Percentiles rank a stretch among this genome's conserved stretches.
Conservation (phyloP, 108 stramenopile genomes). For the Cyclotella cryptica region DNA sequence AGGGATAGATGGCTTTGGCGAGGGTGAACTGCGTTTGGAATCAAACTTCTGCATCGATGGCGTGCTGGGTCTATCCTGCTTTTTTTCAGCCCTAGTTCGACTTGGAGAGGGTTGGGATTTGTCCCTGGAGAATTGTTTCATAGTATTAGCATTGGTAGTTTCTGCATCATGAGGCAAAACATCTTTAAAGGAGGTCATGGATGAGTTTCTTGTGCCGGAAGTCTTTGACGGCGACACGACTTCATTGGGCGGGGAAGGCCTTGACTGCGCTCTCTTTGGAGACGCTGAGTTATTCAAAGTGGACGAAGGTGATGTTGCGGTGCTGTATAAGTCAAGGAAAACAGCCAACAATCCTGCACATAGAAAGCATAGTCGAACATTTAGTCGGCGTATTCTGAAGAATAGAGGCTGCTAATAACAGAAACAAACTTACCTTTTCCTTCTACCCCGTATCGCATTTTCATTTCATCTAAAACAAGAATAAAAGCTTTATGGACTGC, state of each 20-base stretch:
- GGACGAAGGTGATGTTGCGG: conserved; percentile 23
- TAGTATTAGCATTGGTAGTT: conserved; percentile 18
- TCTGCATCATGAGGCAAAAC: conserved; percentile 20
- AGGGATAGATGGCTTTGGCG: not conserved
- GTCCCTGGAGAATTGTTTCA: conserved; percentile 8
- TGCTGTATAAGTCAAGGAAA: conserved; percentile 43
- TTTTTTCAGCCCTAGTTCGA: conserved; percentile 3
- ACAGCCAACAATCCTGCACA: conserved; percentile 41
- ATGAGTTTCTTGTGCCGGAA: conserved; percentile 14
- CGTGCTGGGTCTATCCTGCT: conserved; percentile 30
- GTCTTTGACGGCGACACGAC: conserved; percentile 32
- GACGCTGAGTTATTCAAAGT: conserved; percentile 3
- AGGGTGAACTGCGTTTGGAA: conserved; percentile 16
- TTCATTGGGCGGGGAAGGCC: conserved; percentile 21
- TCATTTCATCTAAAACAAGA: conserved; percentile 80
- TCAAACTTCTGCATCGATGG: conserved; percentile 38
- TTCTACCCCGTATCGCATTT: conserved; percentile 72
- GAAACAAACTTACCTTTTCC: conserved; percentile 50
- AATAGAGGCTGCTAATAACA: not conserved
- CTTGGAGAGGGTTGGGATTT: conserved; percentile 21
- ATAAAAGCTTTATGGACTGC: conserved; percentile 86
- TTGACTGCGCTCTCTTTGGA: conserved; percentile 20
- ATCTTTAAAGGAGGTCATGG: conserved; percentile 52
- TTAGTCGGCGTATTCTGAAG: conserved; percentile 11
- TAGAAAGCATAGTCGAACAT: conserved; percentile 48